Base-by-base conservation (phyloP, 1,139 yeast species). In the Pichia sp. region DNA sequence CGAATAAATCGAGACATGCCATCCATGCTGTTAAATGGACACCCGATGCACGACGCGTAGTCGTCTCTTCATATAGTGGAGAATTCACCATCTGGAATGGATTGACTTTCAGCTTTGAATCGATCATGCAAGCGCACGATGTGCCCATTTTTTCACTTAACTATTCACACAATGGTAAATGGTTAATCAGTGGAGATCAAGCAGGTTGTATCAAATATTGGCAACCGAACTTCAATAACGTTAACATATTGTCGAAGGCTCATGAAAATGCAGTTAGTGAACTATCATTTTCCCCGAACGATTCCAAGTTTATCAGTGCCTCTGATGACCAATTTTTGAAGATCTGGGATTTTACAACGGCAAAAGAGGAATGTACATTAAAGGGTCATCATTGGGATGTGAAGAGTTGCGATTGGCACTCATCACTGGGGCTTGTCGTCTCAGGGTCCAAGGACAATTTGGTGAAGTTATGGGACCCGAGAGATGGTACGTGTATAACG, bases 351-450 rank as follows among this genome's bases (percentile, higher is more conserved):
- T 91, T 91, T 59, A 82, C 84, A 55, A 85, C 83, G 47, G 96
- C 94, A 33, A 67, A 74, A 40, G 94, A 86, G 51, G 99, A 91
- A 55, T 62, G 86, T 31, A 69, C 75, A 1, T 66, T 91, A 34
- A 72, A 77, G 20, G 98, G 97, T 1, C 99, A 91, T 60, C 96
- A 93, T 55, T 91, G 99, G 99, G 99, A 91, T 61, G 96, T 91
- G 22, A 91, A 91, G 56, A 77, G 91, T 41, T 87, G 94, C 36
- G 97, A 91, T 58, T 91, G 99, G 99, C 99, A 91, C 59, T 85
- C 94, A 7, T 68, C 73, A 14, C 63, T 86, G 57, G 96, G 97
- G 0, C 67, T 93, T 27, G 72, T 84, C 38, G 93, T 83, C 0
- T 72, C 83, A 48, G 93, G 97, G 0, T 88, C 97, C 1, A 91